Evolutionary conservation across 768 basidiomycete genomes (phyloP), one percentile per base, ranked within the genome.

Genomic region (Lyophyllum semitale): DNA sequence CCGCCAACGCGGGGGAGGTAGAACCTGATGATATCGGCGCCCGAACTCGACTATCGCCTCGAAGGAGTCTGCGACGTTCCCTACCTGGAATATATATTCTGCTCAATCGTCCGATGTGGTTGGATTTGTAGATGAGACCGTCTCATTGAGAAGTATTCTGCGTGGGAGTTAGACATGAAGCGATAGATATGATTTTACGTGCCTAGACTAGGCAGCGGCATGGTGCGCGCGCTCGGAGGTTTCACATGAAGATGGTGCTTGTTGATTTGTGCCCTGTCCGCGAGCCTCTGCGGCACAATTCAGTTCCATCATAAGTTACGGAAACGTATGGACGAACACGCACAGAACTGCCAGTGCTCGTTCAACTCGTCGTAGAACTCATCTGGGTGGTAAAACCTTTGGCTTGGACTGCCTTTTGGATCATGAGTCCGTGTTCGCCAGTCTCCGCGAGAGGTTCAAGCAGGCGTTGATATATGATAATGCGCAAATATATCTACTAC

Each of bases 11-110:
- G 77, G 57, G 88, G 87, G 20, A 96, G 79, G 66, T 93, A 95
- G 70, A 82, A 94, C 37, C 94, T 74, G 22, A 95, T 84, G 1
- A 81, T 74, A 63, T 96, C 95, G 9, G 84, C 79, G 12, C 89
- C n/a, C 88, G 59, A 77, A 88, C 40, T 78, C 70, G 11, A 85
- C 73, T 69, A 96, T 89, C 1, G 83, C 84, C 46, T 81, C 69
- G 42, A 93, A 75, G 0, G 93, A 94, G 63, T 95, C 88, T 0
- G 85, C 90, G 23, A 93, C 92, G 63, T 95, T 96, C 7, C 94
- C 94, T 86, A 89, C 66, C 95, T 95, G 2, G 89, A 91, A 94
- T 95, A 95, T 68, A 95, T 96, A 60, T 83, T 81, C 48, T 85
- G 81, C 33, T 84, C 79, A 58, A 86, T 84, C 3, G 93, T 95